These are phyloP conservation scores for Pseudogymnoascus verrucosus DNA, from an alignment of 2,329 filamentous ascomycete genomes.

Conservation along the genomic window DNA sequence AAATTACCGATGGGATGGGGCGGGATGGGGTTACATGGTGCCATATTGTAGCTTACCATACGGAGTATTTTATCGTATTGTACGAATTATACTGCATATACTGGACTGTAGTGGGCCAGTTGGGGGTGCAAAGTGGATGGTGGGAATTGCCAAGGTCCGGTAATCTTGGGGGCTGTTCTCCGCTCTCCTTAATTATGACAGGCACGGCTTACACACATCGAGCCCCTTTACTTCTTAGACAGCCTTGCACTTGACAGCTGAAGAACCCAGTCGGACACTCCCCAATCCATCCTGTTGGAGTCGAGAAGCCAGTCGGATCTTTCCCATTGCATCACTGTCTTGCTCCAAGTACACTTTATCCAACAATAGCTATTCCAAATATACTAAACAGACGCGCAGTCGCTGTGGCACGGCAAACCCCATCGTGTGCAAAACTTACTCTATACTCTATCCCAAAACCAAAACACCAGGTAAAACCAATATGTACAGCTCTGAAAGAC, in stretches of 20 bases:
- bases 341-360: background rate
- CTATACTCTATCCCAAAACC: background rate
- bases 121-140: background rate
- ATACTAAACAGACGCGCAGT: background rate
- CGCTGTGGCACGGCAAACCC: background rate
- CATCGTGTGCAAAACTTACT: background rate
- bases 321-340: background rate
- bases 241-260: background rate
- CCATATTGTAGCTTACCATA: background rate
- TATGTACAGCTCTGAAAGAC: conserved; percentile 2
- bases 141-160: background rate
- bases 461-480: background rate
- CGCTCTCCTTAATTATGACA: background rate
- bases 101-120: background rate
- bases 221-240: background rate
- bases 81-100: background rate
- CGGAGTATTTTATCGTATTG: background rate
- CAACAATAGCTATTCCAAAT: conserved; percentile 2
- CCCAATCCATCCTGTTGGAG: background rate
- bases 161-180: background rate
- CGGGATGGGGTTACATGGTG: background rate
- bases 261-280: background rate
- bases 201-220: background rate
- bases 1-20: conserved; percentile 6
- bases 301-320: background rate